Evolutionary conservation across 2,329 filamentous ascomycete genomes (phyloP).

Genomic region (Ilyonectria destructans): DNA sequence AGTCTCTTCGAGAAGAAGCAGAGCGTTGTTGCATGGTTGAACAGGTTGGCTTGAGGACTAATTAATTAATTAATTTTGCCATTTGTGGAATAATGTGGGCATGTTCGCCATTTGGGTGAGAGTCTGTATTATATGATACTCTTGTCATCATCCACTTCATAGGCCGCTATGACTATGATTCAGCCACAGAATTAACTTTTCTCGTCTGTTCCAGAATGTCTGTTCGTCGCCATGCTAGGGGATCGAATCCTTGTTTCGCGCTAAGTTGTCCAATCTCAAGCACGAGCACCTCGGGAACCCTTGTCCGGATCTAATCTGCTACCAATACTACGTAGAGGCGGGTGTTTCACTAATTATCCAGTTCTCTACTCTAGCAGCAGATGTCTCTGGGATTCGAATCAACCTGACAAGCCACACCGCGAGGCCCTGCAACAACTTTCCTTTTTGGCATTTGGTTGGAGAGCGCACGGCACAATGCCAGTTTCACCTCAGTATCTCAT

Average conservation of each 20-base stretch:
- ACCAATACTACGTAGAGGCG: background rate
- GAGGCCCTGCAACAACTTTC: background rate
- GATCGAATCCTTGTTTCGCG: background rate
- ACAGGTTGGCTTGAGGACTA: background rate
- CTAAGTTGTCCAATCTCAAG: background rate
- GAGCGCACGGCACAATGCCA: background rate
- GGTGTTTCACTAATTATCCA: background rate
- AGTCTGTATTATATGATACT: background rate
- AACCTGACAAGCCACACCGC: background rate
- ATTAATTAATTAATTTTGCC: background rate
- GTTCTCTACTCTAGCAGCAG: too few relatives aligned
- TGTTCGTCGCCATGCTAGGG: background rate
- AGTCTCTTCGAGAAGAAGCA: background rate
- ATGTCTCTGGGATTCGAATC: background rate
- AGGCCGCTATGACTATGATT: background rate
- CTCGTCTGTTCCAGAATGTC: background rate
- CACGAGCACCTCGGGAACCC: background rate
- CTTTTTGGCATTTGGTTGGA: background rate
- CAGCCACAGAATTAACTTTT: background rate
- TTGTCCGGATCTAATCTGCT: background rate
- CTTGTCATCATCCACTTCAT: background rate
- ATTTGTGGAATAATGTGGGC: background rate
- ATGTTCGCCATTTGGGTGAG: background rate
- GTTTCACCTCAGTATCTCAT: background rate
- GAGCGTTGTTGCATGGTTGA: background rate